Evolutionary conservation across 2,329 filamentous ascomycete species (phyloP), one percentile per base, ranked within the genome.

Genomic region (Xylogone sp.): DNA sequence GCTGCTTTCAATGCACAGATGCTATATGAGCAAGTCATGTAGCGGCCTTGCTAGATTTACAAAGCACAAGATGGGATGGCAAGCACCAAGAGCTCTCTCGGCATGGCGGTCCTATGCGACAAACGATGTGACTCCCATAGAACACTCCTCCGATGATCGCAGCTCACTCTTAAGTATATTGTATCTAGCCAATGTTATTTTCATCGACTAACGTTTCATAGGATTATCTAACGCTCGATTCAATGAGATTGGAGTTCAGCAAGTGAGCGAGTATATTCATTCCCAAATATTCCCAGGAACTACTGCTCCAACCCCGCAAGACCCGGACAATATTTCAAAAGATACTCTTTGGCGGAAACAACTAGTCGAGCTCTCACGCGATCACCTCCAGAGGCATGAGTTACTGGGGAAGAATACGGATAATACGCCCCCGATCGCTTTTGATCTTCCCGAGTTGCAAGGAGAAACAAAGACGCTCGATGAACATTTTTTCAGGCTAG

Each of bases 181-280:
- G 24, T 19, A 16, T 9, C n/a, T 4, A 44, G 18, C 45, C 27
- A 27, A 27, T 6, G 10, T 18, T 29, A 20, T 34, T 18, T 20
- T 46, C 22, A 45, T 53, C 62, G 43, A 59, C 34, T 39, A 16
- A 39, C 48, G 10, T 29, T 39, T 51, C 16, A 5, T 46, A 63
- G 60, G 52, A 55, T 43, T 57, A 16, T 78, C 81, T 6, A 71
- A 79, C 51, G 76, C 90, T 46, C 84, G 94, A 59, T 90, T 87
- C 74, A 99, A 95, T 71, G 88, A 95, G 60, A 92, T 99, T 62
- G 90, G 90, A 49, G 90, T 99, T 39, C 94, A 99, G 71, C 93
- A 97, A 64, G 75, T 99, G 60, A 97, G 91, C 75, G 77, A 79
- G 53, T 80, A 92, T 73, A 78, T 99, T 43, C 89, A 93, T 68